A percentile compares a stretch with the other conserved stretches of the same genome.
phyloP scores from a whole-genome alignment of 2,329 filamentous ascomycete genomes.

The Pseudogymnoascus sp. region DNA sequence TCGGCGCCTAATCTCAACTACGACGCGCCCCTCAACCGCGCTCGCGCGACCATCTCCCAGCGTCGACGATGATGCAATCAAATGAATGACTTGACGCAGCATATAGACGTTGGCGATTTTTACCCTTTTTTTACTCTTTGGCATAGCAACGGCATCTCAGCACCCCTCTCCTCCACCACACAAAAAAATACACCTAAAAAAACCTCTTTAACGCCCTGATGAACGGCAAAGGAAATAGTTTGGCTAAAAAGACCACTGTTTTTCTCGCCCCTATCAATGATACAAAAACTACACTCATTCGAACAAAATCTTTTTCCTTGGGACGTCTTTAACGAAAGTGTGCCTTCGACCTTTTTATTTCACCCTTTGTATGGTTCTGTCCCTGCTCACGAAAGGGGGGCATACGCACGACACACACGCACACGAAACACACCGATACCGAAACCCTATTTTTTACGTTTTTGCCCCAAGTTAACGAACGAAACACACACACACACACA shows the following conservation, averaged over 20 bases:
- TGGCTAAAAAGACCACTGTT: background rate
- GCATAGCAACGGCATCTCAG: background rate
- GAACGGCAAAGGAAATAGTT: background rate
- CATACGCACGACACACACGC: background rate
- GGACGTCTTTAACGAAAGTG: background rate
- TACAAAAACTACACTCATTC: background rate
- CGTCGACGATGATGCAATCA: slow-evolving; percentile 22
- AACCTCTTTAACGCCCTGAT: background rate
- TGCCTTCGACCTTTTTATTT: background rate
- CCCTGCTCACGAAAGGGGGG: background rate
- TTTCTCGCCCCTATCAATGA: background rate
- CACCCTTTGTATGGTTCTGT: background rate
- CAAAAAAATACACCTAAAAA: background rate
- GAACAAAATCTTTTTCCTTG: background rate
- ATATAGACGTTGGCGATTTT: background rate
- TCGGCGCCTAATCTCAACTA: slow-evolving; percentile 39
- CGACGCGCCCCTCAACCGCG: slow-evolving; percentile 38
- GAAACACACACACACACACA: background rate
- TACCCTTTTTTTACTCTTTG: background rate
- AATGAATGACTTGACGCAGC: background rate
- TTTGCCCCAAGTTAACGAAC: background rate
- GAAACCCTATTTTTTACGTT: background rate
- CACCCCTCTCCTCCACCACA: background rate
- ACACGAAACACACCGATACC: background rate
- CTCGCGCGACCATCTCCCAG: slow-evolving; percentile 37